phyloP scores from a whole-genome alignment of 805 yeast genomes.

The Cyberlindnera veronae region DNA sequence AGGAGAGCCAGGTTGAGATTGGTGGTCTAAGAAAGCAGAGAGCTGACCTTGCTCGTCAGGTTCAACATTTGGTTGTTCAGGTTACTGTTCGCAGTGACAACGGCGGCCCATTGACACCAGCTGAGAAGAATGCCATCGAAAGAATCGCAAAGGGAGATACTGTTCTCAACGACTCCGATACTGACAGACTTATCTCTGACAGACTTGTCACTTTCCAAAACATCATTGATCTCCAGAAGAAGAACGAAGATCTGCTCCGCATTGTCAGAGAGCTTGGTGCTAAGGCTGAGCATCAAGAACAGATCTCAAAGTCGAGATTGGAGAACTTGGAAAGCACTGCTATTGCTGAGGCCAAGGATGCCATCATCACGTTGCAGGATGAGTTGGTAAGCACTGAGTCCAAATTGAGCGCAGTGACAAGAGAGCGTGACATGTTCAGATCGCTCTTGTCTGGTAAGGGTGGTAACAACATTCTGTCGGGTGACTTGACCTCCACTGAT shows the following conservation, averaged over 20 bases:
- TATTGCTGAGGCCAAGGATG: constrained; percentile 63
- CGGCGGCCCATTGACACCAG: constrained; percentile 57
- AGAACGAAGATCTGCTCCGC: constrained; percentile 67
- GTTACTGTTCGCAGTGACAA: constrained; percentile 52
- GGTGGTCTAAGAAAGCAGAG: constrained; percentile 51
- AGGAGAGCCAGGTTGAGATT: constrained; percentile 33
- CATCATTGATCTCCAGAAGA: constrained; percentile 64
- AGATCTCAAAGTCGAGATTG: constrained; percentile 30
- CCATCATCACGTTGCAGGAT: constrained; percentile 58
- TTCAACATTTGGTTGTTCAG: constrained; percentile 70
- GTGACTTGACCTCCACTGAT: constrained; percentile 12
- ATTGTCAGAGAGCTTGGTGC: constrained; percentile 70
- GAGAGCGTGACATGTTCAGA: constrained; percentile 70
- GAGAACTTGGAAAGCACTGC: constrained; percentile 44
- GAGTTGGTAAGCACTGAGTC: constrained; percentile 50
- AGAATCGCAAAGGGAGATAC: constrained; percentile 39
- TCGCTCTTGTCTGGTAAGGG: constrained; percentile 24
- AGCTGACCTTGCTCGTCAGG: constrained; percentile 75
- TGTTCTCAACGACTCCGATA: constrained; percentile 49
- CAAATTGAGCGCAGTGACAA: constrained; percentile 49
- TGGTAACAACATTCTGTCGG: constrained; percentile 16
- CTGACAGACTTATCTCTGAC: constrained; percentile 68
- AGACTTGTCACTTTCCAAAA: constrained; percentile 68
- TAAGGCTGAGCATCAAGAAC: constrained; percentile 64
- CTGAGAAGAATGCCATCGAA: constrained; percentile 63